Evolutionary conservation across 345 rosid species (phyloP).

Genomic region (Heritiera littoralis): DNA sequence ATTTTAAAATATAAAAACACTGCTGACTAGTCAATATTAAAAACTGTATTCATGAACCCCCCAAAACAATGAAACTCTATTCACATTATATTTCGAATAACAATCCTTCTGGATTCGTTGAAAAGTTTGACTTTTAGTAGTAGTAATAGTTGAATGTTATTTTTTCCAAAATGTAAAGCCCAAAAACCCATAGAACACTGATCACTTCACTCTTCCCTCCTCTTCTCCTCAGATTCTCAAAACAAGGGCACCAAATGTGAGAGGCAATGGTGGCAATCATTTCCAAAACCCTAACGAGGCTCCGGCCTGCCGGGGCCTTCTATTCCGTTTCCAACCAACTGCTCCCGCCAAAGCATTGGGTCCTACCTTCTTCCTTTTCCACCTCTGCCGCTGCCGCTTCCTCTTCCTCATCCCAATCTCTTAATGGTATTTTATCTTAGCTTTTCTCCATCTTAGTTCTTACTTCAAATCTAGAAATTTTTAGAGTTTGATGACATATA

Average conservation of each 20-base stretch:
- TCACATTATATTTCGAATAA: no score
- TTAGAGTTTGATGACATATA: neutral
- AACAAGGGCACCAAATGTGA: slow-evolving; percentile 21
- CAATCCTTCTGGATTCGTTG: no score
- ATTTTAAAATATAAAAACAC: no score
- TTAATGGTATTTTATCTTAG: slow-evolving; percentile 37
- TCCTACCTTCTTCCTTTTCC: slow-evolving; percentile 35
- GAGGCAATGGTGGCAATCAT: slow-evolving; percentile 43
- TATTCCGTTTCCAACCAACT: slow-evolving; percentile 2
- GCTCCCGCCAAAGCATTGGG: slow-evolving; percentile 22
- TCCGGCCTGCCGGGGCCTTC: slow-evolving; percentile 28
- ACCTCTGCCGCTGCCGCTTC: slow-evolving; percentile 35
- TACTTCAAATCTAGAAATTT: neutral
- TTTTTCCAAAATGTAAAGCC: neutral
- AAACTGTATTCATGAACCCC: no score
- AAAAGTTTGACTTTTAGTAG: no score
- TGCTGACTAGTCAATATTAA: no score
- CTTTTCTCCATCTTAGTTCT: slow-evolving; percentile 13
- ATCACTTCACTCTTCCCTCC: neutral
- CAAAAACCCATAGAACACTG: neutral
- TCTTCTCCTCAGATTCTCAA: neutral
- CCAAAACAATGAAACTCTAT: no score
- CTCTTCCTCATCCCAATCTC: slow-evolving; percentile 31
- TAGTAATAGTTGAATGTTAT: no score
- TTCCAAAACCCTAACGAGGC: slow-evolving; percentile 48